phyloP scores from a whole-genome alignment of 108 stramenopile genomes.

The Fistulifera pelliculosa region DNA sequence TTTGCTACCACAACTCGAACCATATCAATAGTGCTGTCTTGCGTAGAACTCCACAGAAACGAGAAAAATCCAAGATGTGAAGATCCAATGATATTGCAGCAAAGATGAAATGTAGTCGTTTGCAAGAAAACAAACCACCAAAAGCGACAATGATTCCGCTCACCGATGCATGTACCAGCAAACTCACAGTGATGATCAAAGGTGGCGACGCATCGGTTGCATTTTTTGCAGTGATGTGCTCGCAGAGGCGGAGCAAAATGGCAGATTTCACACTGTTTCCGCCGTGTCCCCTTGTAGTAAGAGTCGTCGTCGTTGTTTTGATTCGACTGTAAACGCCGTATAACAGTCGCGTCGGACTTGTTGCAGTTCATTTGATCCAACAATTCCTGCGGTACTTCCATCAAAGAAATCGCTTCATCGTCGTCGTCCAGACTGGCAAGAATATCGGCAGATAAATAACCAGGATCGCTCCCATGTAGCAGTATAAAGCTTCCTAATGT shows the following conservation, averaged over 20 bases:
- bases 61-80: constrained; percentile 8
- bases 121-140: constrained; percentile 62
- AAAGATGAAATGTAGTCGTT: constrained; percentile 30
- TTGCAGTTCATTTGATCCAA: too few relatives aligned
- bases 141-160: constrained; percentile 86
- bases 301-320: too few relatives aligned
- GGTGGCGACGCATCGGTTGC: constrained; percentile 70
- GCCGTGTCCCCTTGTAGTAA: constrained; percentile 1
- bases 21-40: constrained; percentile 1
- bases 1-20: constrained; percentile 18
- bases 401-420: too few relatives aligned
- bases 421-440: too few relatives aligned
- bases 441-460: too few relatives aligned
- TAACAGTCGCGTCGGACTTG: too few relatives aligned
- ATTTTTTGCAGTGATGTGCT: constrained; percentile 72
- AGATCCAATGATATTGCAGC: constrained; percentile 20
- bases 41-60: constrained; percentile 9
- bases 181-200: constrained; percentile 89
- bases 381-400: too few relatives aligned
- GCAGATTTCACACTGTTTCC: constrained; percentile 43
- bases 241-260: constrained; percentile 65
- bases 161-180: constrained; percentile 80
- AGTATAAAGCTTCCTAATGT: too few relatives aligned
- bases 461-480: too few relatives aligned
- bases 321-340: too few relatives aligned